Evolutionary conservation across 306 rosid genomes (phyloP), one percentile per base, ranked within the genome.

Genomic region (Castanea crenata): DNA sequence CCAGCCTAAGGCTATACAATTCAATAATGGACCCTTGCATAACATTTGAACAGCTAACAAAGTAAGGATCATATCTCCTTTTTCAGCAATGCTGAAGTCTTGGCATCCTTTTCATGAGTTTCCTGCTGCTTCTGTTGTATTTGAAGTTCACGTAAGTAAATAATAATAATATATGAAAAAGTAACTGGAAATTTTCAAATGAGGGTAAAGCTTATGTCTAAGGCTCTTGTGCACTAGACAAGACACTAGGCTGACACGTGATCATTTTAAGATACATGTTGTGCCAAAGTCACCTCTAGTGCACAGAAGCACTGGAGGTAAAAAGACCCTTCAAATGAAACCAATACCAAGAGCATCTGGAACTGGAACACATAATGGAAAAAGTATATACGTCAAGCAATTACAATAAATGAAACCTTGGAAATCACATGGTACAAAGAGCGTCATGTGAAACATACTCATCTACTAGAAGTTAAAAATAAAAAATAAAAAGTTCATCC

Each of bases 61-160:
- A 2, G 77, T 11, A 54, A 64, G 16, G 54, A 25, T 23, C 55
- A 79, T 20, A 59, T 58, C 73, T 76, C 72, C 87, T 74, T 69
- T 76, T 71, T 55, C 21, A 73, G n/a, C 74, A 63, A 52, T 38
- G 68, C 6, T 2, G 3, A 18, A 31, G 41, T 16, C 21, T 64
- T 71, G 41, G 64, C 79, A 46, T 76, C 69, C 14, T 69, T 76
- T 79, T 32, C 75, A 80, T 49, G 16, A 49, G 46, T 49, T 71
- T 31, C 58, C 80, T 34, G 59, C 76, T 58, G 69, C 5, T 25
- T 16, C 16, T 49, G 70, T 20, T 64, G 70, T 41, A 64, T 64
- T 46, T 18, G 11, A 64, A 64, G 13, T 64, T 29, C 70, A 64
- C 0, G 20, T 64, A 31, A 9, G 41, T 64, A 31, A 9, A 63